phyloP scores from a whole-genome alignment of 106 monocot species.

The Allium fistulosum region DNA sequence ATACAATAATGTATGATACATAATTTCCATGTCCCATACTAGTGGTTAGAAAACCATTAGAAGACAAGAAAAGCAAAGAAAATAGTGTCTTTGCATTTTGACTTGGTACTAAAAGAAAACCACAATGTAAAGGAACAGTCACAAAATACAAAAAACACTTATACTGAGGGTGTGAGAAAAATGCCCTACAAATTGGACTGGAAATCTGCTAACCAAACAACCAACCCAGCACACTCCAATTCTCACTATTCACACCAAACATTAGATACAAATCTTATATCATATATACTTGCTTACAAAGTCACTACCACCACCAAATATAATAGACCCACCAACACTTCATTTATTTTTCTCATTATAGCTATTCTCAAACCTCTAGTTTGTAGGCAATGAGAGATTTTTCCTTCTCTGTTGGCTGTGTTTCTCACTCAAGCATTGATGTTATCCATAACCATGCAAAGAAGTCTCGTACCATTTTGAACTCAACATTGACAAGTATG shows the following conservation, averaged over 20 bases:
- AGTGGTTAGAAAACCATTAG: too few species aligned
- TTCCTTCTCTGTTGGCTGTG: constrained; percentile 70
- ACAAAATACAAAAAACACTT: too few species aligned
- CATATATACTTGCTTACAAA: constrained; percentile 39
- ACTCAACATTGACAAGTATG: not conserved
- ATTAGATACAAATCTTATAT: constrained; percentile 13
- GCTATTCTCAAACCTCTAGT: not conserved
- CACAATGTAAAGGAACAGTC: too few species aligned
- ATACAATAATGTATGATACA: too few species aligned
- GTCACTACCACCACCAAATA: constrained; percentile 19
- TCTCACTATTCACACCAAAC: constrained; percentile 17
- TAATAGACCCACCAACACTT: constrained; percentile 17
- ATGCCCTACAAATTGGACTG: constrained; percentile 7
- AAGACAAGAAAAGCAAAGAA: too few species aligned
- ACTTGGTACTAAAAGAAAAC: too few species aligned
- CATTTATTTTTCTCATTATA: not conserved
- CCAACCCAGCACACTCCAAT: constrained; percentile 16
- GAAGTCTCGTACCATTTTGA: constrained; percentile 23
- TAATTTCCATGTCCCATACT: too few species aligned
- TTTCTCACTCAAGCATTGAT: constrained; percentile 56
- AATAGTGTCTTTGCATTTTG: too few species aligned
- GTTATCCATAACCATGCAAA: constrained; percentile 30
- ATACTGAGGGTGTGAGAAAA: not conserved
- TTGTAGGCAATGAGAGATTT: constrained; percentile 29
- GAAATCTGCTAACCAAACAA: constrained; percentile 13